Conservation (phyloP, 1,284 basidiomycete species). For the Ceratobasidium sp. region DNA sequence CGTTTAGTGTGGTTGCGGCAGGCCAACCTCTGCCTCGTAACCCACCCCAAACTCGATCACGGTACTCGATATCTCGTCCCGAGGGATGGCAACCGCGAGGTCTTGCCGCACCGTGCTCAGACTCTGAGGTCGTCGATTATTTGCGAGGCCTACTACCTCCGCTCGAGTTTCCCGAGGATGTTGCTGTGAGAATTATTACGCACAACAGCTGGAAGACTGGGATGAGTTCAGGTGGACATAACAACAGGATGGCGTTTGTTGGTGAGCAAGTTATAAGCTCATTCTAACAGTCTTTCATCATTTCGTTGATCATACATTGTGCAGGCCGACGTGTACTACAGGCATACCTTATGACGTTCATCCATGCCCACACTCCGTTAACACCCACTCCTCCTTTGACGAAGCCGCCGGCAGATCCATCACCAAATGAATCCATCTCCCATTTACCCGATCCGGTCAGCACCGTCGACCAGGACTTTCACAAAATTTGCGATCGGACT, state of each 20-base stretch:
- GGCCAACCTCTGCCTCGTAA: not conserved
- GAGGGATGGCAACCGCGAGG: not conserved
- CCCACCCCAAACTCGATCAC: conserved; percentile 16
- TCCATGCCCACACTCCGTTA: conserved; percentile 60
- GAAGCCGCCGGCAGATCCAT: conserved; percentile 55
- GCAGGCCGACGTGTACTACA: conserved; percentile 78
- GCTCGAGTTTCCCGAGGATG: conserved; percentile 72
- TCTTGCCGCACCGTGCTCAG: conserved; percentile 40
- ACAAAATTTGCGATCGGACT: conserved; percentile 63
- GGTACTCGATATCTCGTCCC: not conserved
- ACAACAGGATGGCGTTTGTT: conserved; percentile 73
- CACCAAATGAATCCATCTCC: conserved; percentile 54
- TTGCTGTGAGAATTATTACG: conserved; percentile 76
- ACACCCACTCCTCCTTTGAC: conserved; percentile 51
- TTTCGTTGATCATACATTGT: not conserved
- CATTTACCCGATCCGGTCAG: not conserved
- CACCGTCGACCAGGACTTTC: conserved; percentile 53
- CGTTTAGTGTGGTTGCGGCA: not conserved
- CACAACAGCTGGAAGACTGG: conserved; percentile 68
- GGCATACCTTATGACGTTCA: conserved; percentile 74
- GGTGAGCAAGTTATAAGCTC: conserved; percentile 57
- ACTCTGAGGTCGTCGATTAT: conserved; percentile 58
- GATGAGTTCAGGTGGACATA: conserved; percentile 72
- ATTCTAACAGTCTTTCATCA: not conserved
- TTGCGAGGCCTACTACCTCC: conserved; percentile 70